Base-by-base conservation (phyloP, 805 yeast species). In the Kregervanrija fluxuum region DNA sequence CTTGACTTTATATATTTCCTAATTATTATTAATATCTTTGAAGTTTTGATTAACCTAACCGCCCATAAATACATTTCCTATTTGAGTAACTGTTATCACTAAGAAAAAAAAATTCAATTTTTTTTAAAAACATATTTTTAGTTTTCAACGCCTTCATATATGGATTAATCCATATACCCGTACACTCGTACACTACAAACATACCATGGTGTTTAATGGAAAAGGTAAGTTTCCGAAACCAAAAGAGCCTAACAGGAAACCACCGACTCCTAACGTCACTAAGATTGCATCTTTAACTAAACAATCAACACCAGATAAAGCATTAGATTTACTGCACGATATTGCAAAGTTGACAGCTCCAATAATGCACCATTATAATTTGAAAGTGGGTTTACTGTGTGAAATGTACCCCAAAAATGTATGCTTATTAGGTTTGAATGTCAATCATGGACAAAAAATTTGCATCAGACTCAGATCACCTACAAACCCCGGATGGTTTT, bases 351-450 rank as follows among this genome's bases (percentile, higher is more conserved):
- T 72, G 31, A 93, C 85, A 11, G 80, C 90, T 2, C 96, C 95
- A 3, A 64, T 91, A 42, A 85, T 91, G 80, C 75, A 78, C 47
- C 75, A 76, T 36, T 72, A 79, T 48, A 71, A 75, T 4, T 77
- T 85, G 57, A 77, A 74, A 43, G 91, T 90, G 2, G 80, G 79
- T 0, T 65, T 74, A 0, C 60, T 91, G 12, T 76, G 84, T 50
- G 98, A 91, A 61, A 85, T 91, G 75, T 83, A 69, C 49, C 98
- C 98, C 3, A 80, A 74, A 49, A 70, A 76, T 54, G 68, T 74
- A 2, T 62, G 71, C 12, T 65, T 91, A 15, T 65, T 90, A 11
- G 98, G 98, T 0, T 65, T 89, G 50, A 91, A 91, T 61, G 88
- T 88, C 8, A 87, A 87, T 57, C 64, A 64, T 6, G 98, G 98